Conservation (phyloP, 768 basidiomycete genomes). For the Roridomyces roridus region DNA sequence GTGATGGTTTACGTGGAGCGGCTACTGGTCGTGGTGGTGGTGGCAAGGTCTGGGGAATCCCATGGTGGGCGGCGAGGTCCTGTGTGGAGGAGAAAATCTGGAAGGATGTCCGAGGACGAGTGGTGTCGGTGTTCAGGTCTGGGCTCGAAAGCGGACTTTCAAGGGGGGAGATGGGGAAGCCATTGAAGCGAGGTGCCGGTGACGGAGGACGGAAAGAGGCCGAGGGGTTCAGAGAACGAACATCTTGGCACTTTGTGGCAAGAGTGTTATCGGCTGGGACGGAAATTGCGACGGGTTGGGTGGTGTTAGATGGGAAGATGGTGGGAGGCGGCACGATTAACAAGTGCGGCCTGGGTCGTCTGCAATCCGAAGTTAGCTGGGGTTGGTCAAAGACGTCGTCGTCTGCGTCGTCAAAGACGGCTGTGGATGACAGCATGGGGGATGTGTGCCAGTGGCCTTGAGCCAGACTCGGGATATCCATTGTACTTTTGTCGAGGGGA, state of each 20-base stretch:
- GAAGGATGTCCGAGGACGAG: slow-evolving; percentile 13
- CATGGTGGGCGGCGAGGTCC: slow-evolving; percentile 59
- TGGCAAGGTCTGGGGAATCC: slow-evolving; percentile 56
- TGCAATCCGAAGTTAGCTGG: slow-evolving; percentile 21
- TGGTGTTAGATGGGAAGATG: no score
- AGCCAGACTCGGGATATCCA: no score
- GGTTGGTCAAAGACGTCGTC: no score
- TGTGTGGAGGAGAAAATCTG: slow-evolving; percentile 43
- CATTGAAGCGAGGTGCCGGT: slow-evolving; percentile 24
- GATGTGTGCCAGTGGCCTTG: no score
- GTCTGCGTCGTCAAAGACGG: slow-evolving; percentile 1
- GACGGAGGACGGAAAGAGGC: slow-evolving; percentile 22
- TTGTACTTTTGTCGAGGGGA: no score
- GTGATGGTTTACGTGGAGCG: slow-evolving; percentile 31
- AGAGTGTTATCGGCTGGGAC: slow-evolving; percentile 7
- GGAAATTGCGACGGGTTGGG: slow-evolving; percentile 20
- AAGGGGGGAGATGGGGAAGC: slow-evolving; percentile 45
- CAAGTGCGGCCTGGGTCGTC: no score
- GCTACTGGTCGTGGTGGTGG: slow-evolving; percentile 52
- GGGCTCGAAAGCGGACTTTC: no score
- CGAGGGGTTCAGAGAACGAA: slow-evolving; percentile 15
- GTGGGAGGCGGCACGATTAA: no score
- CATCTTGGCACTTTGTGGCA: slow-evolving; percentile 16
- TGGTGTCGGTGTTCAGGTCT: slow-evolving; percentile 43
- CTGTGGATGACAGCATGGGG: slow-evolving; percentile 22